Evolutionary conservation across 805 yeast genomes (phyloP).

Genomic region (Pichia heedii): DNA sequence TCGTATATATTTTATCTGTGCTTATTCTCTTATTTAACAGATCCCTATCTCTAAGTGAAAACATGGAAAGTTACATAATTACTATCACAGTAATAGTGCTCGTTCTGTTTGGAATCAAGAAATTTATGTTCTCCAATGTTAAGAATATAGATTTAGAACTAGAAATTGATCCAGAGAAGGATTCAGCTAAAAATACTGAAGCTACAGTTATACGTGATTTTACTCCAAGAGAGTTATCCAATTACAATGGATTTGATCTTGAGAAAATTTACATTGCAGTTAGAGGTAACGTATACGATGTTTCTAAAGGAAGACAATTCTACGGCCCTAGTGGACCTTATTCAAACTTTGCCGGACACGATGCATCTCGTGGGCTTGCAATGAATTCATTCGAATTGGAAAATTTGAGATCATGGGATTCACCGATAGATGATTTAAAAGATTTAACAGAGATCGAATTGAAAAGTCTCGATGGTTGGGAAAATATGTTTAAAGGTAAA

Average conservation of each 20-base stretch:
- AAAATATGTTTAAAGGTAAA: constrained; percentile 68
- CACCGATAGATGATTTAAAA: constrained; percentile 66
- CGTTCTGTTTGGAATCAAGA: constrained; percentile 19
- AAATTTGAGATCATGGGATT: constrained; percentile 56
- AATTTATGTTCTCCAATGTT: constrained; percentile 15
- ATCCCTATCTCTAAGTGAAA: neutral
- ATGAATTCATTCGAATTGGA: constrained; percentile 71
- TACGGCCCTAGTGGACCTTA: constrained; percentile 97
- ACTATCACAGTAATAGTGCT: neutral
- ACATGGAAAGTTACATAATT: constrained; percentile 22
- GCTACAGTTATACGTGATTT: constrained; percentile 35
- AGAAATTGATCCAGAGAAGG: constrained; percentile 20
- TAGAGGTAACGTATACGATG: constrained; percentile 81
- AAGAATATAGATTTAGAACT: constrained; percentile 14
- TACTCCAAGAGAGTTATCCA: constrained; percentile 66
- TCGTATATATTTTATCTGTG: too few relatives aligned
- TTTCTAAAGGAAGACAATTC: constrained; percentile 66
- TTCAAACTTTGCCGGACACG: constrained; percentile 90
- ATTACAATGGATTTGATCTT: constrained; percentile 74
- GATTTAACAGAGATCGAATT: constrained; percentile 54
- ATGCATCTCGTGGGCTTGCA: constrained; percentile 90
- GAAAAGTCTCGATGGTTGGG: constrained; percentile 78
- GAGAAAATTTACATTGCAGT: constrained; percentile 78
- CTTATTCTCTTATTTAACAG: too few relatives aligned
- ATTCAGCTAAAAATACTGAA: constrained; percentile 6